Base-by-base conservation (phyloP, 495 filamentous ascomycete species). In the Xylaria curta region DNA sequence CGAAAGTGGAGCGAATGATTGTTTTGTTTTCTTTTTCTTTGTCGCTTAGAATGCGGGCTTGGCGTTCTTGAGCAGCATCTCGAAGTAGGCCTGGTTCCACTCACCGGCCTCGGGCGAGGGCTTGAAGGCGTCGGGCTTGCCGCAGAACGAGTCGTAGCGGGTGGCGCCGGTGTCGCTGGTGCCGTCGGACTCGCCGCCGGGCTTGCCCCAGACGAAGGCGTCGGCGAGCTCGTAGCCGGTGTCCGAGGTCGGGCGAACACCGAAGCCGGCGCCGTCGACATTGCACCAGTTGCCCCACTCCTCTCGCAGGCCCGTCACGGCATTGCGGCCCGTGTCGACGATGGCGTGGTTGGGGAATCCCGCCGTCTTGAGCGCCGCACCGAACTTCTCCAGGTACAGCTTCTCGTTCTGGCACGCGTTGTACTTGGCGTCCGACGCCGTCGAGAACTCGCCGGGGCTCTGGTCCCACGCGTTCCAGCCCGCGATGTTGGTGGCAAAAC, bases 271-370 rank as follows among this genome's bases (percentile, higher is more conserved):
- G 73, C 87, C 89, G 72, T 87, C 88, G 76, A 92, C 88, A 79
- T 95, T 95, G 87, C 92, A 94, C 92, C 93, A 96, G 85, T 95
- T 87, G 77, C 92, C 93, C 91, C 92, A 88, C 73, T 82, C 86
- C 72, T 87, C 80, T 78, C 92, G 92, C 31, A 89, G 86, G 71
- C 90, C 89, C 71, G 89, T 85, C 66, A 91, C 89, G 78, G 87
- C 91, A 77, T 92, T 92, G 74, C 92, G 89, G 80, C 82, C 85
- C 38, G 86, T 86, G 76, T 94, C 92, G 74, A 90, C 82, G 79
- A 93, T 93, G 86, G 92, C 92, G 81, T 91, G 91, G 69, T 88
- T 87, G 74, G 91, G 86, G 86, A 90, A 92, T 66, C 93, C 92
- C 7, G 85, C 85, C 17, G 73, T 73, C 71, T 81, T 77, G 56